phyloP scores from a whole-genome alignment of 495 filamentous ascomycete genomes.

The Penicillium chermesinum region DNA sequence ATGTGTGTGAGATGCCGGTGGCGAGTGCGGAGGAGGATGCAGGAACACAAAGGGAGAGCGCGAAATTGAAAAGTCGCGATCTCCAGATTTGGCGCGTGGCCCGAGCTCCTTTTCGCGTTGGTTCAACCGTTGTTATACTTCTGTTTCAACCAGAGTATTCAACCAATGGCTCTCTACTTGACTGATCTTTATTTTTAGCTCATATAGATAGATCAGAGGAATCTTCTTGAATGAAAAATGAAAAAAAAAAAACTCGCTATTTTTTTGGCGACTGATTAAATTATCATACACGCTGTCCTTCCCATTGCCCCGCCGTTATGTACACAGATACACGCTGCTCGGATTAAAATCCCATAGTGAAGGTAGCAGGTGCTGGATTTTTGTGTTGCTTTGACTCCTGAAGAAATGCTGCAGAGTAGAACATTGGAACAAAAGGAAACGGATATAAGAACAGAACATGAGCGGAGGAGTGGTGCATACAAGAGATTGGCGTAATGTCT shows the following conservation, averaged over 20 bases:
- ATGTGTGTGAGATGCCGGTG: not conserved
- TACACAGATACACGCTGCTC: slow-evolving; percentile 15
- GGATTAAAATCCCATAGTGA: not conserved
- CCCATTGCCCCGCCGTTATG: slow-evolving; percentile 9
- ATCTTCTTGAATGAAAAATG: too few relatives aligned
- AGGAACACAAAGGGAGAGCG: slow-evolving; percentile 21
- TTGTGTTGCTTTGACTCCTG: slow-evolving; percentile 6
- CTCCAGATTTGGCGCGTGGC: slow-evolving; percentile 33
- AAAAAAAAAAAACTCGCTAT: too few relatives aligned
- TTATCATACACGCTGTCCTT: slow-evolving; percentile 6
- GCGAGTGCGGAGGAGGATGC: slow-evolving; percentile 8
- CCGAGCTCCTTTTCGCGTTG: slow-evolving; percentile 36
- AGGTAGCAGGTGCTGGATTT: not conserved
- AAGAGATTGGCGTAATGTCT: not conserved
- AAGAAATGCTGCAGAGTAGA: slow-evolving; percentile 9
- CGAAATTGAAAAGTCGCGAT: slow-evolving; percentile 42
- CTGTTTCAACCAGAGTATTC: too few relatives aligned
- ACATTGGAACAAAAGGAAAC: not conserved
- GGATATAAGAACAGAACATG: slow-evolving; percentile 2
- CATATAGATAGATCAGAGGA: too few relatives aligned
- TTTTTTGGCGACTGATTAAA: not conserved
- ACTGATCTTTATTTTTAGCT: too few relatives aligned
- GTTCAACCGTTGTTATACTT: not conserved
- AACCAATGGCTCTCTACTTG: too few relatives aligned
- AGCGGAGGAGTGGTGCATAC: slow-evolving; percentile 6